Conservation (phyloP, 2,329 filamentous ascomycete genomes). For the Fonsecaea monophora region DNA sequence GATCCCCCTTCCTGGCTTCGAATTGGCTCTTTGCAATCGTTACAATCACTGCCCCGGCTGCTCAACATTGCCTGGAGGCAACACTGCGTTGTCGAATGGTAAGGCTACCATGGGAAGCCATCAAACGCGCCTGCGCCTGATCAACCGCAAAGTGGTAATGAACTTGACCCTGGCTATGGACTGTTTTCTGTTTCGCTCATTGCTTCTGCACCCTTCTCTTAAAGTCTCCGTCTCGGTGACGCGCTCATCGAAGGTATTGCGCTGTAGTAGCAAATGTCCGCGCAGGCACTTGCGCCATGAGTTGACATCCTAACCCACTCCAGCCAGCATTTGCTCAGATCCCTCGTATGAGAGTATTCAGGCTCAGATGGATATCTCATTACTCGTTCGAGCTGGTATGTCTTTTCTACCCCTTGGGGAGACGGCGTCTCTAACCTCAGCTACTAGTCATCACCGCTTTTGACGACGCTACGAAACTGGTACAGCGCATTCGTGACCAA, state of each 20-base stretch:
- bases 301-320: slow-evolving; percentile 15
- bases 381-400: slow-evolving; percentile 35
- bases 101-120: slow-evolving; percentile 23
- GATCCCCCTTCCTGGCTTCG: slow-evolving; percentile 10
- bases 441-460: slow-evolving; percentile 44
- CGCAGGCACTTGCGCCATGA: slow-evolving; percentile 11
- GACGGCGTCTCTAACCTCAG: background rate
- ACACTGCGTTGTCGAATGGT: slow-evolving; percentile 9
- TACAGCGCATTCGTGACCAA: slow-evolving; percentile 42
- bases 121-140: slow-evolving; percentile 2
- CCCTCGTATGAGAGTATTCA: background rate
- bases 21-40: slow-evolving; percentile 30
- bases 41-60: slow-evolving; percentile 18
- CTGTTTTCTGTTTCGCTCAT: background rate
- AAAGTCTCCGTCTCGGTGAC: background rate
- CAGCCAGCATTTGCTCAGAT: slow-evolving; percentile 5
- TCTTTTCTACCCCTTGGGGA: background rate
- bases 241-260: background rate
- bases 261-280: background rate
- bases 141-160: background rate
- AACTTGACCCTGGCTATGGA: background rate
- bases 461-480: slow-evolving; percentile 43
- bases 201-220: background rate
- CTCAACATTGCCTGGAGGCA: slow-evolving; percentile 16
- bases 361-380: slow-evolving; percentile 34